Evolutionary conservation across 2,329 filamentous ascomycete species (phyloP).

Genomic region (Davidsoniella virescens): DNA sequence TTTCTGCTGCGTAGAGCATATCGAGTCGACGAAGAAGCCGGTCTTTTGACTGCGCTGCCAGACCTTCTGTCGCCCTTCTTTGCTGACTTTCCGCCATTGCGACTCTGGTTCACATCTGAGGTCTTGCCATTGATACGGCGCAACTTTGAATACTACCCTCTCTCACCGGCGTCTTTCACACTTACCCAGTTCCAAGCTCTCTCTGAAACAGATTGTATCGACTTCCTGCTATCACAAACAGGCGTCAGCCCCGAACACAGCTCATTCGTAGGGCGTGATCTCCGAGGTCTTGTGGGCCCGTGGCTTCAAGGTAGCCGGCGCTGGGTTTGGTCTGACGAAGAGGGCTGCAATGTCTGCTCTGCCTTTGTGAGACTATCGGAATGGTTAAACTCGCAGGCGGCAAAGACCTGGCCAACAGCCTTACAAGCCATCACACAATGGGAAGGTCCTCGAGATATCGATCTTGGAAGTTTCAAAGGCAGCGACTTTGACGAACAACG

Average conservation of each 20-base stretch:
- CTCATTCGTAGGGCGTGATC: conserved; percentile 39
- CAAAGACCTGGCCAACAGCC: conserved; percentile 44
- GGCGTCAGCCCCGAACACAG: conserved; percentile 25
- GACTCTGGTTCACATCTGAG: conserved; percentile 52
- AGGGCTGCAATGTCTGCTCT: conserved; percentile 25
- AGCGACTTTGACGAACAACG: conserved; percentile 44
- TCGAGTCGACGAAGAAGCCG: conserved; percentile 54
- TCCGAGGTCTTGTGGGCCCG: conserved; percentile 52
- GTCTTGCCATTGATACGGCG: conserved; percentile 53
- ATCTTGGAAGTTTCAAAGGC: conserved; percentile 40
- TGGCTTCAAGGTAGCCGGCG: conserved; percentile 40
- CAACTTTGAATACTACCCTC: conserved; percentile 52
- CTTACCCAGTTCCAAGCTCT: conserved; percentile 49
- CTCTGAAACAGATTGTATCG: conserved; percentile 40
- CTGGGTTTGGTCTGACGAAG: conserved; percentile 15
- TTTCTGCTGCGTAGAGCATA: conserved; percentile 55
- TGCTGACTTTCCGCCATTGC: conserved; percentile 40
- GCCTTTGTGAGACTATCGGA: conserved; percentile 55
- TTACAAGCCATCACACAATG: conserved; percentile 50
- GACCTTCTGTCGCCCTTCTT: conserved; percentile 55
- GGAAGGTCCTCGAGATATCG: conserved; percentile 56
- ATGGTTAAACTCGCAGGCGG: conserved; percentile 48
- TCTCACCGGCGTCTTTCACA: conserved; percentile 30
- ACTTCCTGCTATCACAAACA: conserved; percentile 44
- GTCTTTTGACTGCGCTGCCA: conserved; percentile 52